Percentiles rank a stretch among this genome's conserved stretches.
Evolutionary conservation across 352 stramenopile genomes (phyloP).

Genomic region (Phytopythium sindhum): DNA sequence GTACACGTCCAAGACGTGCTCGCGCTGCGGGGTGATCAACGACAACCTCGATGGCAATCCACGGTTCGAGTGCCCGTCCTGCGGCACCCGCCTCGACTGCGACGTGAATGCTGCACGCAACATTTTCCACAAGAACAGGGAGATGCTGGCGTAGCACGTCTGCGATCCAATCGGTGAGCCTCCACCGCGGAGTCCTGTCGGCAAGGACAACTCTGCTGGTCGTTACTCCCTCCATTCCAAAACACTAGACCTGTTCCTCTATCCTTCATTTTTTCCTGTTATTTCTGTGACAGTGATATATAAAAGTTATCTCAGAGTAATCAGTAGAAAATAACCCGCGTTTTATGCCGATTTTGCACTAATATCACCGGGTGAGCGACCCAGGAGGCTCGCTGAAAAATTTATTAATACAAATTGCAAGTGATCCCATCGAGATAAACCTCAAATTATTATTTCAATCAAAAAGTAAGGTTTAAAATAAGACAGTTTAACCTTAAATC

Average conservation of each 20-base stretch:
- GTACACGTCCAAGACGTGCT: slow-evolving; percentile 18
- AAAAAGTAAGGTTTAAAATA: slow-evolving; percentile 2
- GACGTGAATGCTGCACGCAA: slow-evolving; percentile 15
- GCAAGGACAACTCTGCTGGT: too few species aligned
- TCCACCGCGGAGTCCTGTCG: too few species aligned
- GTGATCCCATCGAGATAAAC: not conserved
- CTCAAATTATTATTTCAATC: not conserved
- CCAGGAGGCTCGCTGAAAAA: too few species aligned
- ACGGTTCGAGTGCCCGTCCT: slow-evolving; percentile 6
- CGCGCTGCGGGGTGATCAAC: slow-evolving; percentile 6
- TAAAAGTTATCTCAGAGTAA: not conserved
- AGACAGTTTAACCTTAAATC: not conserved
- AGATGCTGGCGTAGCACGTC: too few species aligned
- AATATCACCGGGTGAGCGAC: slow-evolving; percentile 1
- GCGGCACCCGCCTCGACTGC: not conserved
- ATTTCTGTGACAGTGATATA: not conserved
- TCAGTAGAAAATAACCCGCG: not conserved
- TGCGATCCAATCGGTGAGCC: too few species aligned
- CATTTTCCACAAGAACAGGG: too few species aligned
- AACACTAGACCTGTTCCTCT: not conserved
- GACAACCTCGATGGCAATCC: slow-evolving; percentile 5
- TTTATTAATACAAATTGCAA: slow-evolving; percentile 1
- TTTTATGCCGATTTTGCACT: not conserved
- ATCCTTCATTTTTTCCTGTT: not conserved
- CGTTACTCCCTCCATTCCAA: slow-evolving; percentile 6